Percentiles rank a stretch among this genome's conserved stretches.
Evolutionary conservation across 805 yeast genomes (phyloP).

Genomic region (Zygotorulaspora sp.): DNA sequence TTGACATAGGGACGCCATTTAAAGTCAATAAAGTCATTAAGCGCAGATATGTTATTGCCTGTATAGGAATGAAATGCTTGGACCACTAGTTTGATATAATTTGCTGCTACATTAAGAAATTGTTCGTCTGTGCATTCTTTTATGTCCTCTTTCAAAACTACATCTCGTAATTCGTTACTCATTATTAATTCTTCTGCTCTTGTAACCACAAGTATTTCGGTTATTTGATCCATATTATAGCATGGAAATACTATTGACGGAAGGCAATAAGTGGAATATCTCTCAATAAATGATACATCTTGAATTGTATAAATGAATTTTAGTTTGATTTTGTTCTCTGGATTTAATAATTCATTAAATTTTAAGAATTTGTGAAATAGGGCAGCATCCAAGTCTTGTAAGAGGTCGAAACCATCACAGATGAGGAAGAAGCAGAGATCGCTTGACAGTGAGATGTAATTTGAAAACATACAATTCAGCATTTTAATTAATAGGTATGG

Average conservation of each 20-base stretch:
- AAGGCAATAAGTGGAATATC: conserved; percentile 26
- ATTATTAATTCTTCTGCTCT: conserved; percentile 19
- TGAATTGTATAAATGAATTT: conserved; percentile 27
- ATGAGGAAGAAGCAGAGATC: conserved; percentile 19
- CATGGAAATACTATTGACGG: conserved; percentile 33
- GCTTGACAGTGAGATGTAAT: conserved; percentile 11
- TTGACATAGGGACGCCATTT: conserved; percentile 30
- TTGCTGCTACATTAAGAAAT: conserved; percentile 15
- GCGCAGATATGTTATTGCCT: conserved; percentile 28
- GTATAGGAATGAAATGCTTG: conserved; percentile 34
- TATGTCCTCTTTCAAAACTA: conserved; percentile 11
- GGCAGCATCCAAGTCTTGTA: conserved; percentile 33
- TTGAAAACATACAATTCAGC: conserved; percentile 16
- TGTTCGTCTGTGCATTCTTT: conserved; percentile 18
- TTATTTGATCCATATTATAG: conserved; percentile 24
- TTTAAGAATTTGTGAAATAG: conserved; percentile 26
- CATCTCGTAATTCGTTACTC: conserved; percentile 10
- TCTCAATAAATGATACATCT: conserved; percentile 22
- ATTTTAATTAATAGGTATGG: conserved; percentile 26
- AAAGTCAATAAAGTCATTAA: conserved; percentile 29
- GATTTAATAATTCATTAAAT: conserved; percentile 24
- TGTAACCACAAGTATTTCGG: conserved; percentile 19
- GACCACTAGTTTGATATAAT: conserved; percentile 29
- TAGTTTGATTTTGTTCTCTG: conserved; percentile 20
- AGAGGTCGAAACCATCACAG: conserved; percentile 32